Percentiles rank a stretch among this genome's conserved stretches.
These are phyloP conservation scores for Hanseniaspora uvarum DNA, from an alignment of 1,139 yeast genomes.

Conservation along the genomic window DNA sequence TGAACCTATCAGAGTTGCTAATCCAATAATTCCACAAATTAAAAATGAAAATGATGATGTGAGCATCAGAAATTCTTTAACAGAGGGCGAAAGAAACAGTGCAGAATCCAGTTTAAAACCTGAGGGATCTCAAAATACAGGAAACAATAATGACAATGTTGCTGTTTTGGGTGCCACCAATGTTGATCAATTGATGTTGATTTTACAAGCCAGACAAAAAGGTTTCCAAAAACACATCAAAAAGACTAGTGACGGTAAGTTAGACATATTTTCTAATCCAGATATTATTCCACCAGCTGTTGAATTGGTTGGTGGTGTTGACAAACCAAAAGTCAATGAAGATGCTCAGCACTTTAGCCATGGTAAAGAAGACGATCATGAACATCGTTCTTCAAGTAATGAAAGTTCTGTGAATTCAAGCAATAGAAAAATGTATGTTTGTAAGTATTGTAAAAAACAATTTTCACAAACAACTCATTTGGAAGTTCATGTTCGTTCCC, in stretches of 20 bases:
- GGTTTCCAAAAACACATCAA: constrained; percentile 31
- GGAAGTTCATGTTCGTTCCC: constrained; percentile 70
- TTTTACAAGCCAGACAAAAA: constrained; percentile 75
- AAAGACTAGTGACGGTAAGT: constrained; percentile 15
- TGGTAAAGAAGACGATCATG: background rate
- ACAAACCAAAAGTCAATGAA: constrained; percentile 41
- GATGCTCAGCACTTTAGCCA: constrained; percentile 15
- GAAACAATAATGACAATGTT: constrained; percentile 40
- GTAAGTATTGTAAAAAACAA: constrained; percentile 57
- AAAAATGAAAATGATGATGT: background rate
- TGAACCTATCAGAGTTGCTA: constrained; percentile 16
- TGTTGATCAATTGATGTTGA: constrained; percentile 80
- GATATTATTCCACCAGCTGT: constrained; percentile 51
- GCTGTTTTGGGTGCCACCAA: constrained; percentile 77
- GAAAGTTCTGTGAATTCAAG: constrained; percentile 11
- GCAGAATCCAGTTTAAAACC: background rate
- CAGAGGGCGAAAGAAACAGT: background rate
- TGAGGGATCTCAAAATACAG: background rate
- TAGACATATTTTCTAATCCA: constrained; percentile 23
- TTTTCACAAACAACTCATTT: constrained; percentile 70
- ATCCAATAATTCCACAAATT: constrained; percentile 15
- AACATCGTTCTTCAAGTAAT: background rate
- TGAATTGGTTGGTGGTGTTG: constrained; percentile 74
- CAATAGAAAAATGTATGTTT: constrained; percentile 53
- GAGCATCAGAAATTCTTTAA: background rate